These are phyloP conservation scores for Calonectria henricotiae DNA, from an alignment of 2,329 filamentous ascomycete genomes.

Conservation along the genomic window DNA sequence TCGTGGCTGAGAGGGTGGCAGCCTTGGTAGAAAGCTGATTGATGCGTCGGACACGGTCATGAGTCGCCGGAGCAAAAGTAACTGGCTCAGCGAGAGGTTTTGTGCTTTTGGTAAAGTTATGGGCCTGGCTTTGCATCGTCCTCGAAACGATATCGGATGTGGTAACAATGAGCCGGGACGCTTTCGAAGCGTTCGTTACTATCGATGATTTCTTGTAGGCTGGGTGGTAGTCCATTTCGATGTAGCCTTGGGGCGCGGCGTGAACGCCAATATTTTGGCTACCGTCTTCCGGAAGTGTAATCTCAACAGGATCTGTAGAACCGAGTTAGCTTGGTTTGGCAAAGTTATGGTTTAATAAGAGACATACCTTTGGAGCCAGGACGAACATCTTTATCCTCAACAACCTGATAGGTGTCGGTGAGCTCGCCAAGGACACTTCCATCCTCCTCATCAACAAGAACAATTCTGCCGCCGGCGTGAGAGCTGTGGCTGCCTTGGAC, in stretches of 20 bases:
- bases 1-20: constrained; percentile 86
- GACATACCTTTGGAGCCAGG: constrained; percentile 89
- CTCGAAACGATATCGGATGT: constrained; percentile 86
- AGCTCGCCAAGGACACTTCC: constrained; percentile 96
- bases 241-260: constrained; percentile 79
- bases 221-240: constrained; percentile 86
- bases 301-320: constrained; percentile 80
- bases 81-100: constrained; percentile 86
- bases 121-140: constrained; percentile 83
- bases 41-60: constrained; percentile 88
- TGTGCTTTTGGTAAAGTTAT: constrained; percentile 85
- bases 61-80: constrained; percentile 89
- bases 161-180: constrained; percentile 93
- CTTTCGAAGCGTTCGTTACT: constrained; percentile 88
- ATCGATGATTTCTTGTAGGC: constrained; percentile 92
- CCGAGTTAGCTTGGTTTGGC: not conserved
- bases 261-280: constrained; percentile 76
- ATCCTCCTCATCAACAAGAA: constrained; percentile 95
- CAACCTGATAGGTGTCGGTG: constrained; percentile 83
- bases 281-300: constrained; percentile 80
- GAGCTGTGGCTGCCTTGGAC: constrained; percentile 75
- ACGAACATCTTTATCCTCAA: constrained; percentile 83
- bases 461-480: constrained; percentile 78
- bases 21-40: constrained; percentile 88
- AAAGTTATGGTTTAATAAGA: not conserved